phyloP scores from a whole-genome alignment of 2,329 filamentous ascomycete species.

The Dactylellina haptotyla region DNA sequence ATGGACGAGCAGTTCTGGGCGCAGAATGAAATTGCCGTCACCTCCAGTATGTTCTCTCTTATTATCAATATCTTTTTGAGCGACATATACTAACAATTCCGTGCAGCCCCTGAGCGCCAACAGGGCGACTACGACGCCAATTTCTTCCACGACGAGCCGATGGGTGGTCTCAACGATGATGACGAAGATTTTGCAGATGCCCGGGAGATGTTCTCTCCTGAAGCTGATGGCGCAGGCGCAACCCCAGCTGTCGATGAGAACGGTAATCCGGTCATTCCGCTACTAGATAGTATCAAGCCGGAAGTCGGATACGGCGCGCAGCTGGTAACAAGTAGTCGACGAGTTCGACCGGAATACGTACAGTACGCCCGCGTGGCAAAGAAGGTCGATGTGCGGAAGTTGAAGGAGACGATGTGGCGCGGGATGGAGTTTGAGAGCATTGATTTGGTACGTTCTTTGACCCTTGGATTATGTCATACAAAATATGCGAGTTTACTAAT shows the following conservation, averaged over 20 bases:
- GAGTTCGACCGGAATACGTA: conserved; percentile 74
- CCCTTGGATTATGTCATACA: not conserved
- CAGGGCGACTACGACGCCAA: conserved; percentile 90
- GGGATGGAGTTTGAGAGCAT: conserved; percentile 69
- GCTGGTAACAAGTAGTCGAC: conserved; percentile 70
- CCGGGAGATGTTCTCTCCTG: conserved; percentile 79
- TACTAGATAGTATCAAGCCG: conserved; percentile 37
- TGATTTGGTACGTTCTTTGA: conserved; percentile 31
- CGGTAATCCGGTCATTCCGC: conserved; percentile 46
- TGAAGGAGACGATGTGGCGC: conserved; percentile 78
- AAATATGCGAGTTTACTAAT: not conserved
- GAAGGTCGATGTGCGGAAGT: conserved; percentile 74
- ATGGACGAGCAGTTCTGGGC: conserved; percentile 98
- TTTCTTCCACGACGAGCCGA: conserved; percentile 91
- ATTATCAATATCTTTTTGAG: conserved; percentile 5
- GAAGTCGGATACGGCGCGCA: conserved; percentile 69
- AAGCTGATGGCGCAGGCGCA: conserved; percentile 64
- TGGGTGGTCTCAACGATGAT: conserved; percentile 75
- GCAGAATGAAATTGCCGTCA: conserved; percentile 68
- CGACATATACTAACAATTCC: conserved; percentile 59
- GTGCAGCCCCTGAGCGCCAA: conserved; percentile 46
- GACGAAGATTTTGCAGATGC: conserved; percentile 82
- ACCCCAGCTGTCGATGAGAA: conserved; percentile 60
- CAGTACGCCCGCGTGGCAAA: conserved; percentile 76
- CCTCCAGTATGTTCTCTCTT: conserved; percentile 51